Percentiles rank a stretch among this genome's conserved stretches.
phyloP scores from a whole-genome alignment of 768 basidiomycete genomes.

The Boletus bicolor region DNA sequence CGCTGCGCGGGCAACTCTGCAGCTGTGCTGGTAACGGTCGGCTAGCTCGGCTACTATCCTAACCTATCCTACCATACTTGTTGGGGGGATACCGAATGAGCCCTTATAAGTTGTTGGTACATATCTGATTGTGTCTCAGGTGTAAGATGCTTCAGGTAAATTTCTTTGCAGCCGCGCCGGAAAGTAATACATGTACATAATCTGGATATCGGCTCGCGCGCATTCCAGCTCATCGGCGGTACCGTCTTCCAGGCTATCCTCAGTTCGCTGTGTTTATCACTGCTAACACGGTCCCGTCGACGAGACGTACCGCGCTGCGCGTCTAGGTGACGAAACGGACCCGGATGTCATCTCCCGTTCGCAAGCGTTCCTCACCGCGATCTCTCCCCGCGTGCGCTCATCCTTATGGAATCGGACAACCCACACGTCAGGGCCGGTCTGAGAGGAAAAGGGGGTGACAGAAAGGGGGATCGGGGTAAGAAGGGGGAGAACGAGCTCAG shows the following conservation, averaged over 20 bases:
- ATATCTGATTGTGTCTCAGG: too few relatives aligned
- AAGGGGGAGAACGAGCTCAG: conserved; percentile 54
- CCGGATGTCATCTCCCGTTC: conserved; percentile 10
- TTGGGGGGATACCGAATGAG: too few relatives aligned
- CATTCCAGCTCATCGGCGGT: conserved; percentile 46
- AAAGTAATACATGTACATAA: too few relatives aligned
- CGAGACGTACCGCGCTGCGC: conserved; percentile 44
- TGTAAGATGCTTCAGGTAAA: too few relatives aligned
- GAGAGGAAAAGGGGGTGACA: conserved; percentile 40
- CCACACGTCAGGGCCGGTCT: conserved; percentile 57
- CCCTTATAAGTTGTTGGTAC: too few relatives aligned
- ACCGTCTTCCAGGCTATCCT: conserved; percentile 58
- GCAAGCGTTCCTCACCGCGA: conserved; percentile 39
- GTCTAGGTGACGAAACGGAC: conserved; percentile 29
- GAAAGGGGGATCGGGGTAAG: conserved; percentile 38
- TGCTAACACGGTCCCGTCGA: conserved; percentile 56
- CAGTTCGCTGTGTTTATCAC: conserved; percentile 27
- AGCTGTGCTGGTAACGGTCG: too few relatives aligned
- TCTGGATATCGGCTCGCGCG: conserved; percentile 11
- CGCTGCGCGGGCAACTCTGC: too few relatives aligned
- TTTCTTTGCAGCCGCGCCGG: too few relatives aligned
- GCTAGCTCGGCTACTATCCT: too few relatives aligned
- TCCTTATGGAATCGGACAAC: conserved; percentile 58
- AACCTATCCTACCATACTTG: too few relatives aligned
- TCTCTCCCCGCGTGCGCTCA: conserved; percentile 49